Evolutionary conservation across 208 protist species (phyloP).

Genomic region (Leishmania aethiopica): DNA sequence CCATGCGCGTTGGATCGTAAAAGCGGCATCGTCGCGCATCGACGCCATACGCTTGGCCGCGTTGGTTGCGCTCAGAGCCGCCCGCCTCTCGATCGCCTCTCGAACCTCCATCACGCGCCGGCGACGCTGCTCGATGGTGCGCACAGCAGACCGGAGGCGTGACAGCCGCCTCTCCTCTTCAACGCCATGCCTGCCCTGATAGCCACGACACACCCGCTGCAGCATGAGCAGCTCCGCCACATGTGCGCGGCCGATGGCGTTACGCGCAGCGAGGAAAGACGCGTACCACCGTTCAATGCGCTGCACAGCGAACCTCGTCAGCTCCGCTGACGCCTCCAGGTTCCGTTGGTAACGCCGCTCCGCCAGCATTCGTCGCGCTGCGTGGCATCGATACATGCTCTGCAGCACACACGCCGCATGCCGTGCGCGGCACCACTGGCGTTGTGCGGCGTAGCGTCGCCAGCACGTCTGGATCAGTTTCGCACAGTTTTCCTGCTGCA

Average conservation of each 20-base stretch:
- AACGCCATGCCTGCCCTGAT: slow-evolving; percentile 10
- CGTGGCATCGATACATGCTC: slow-evolving; percentile 30
- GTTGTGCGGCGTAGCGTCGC: slow-evolving; percentile 22
- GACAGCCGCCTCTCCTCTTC: not conserved
- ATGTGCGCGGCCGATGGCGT: slow-evolving; percentile 12
- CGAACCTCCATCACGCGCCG: slow-evolving; percentile 11
- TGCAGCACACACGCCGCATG: slow-evolving; percentile 44
- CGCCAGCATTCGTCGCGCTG: slow-evolving; percentile 22
- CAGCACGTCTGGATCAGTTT: slow-evolving; percentile 29
- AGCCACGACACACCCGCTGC: slow-evolving; percentile 50
- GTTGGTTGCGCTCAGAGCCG: not conserved
- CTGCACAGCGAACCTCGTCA: slow-evolving; percentile 24
- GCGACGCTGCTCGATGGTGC: slow-evolving; percentile 11
- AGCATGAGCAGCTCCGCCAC: slow-evolving; percentile 29
- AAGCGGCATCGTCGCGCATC: slow-evolving; percentile 43
- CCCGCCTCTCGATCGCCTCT: slow-evolving; percentile 1
- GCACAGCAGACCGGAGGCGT: not conserved
- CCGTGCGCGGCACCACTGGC: slow-evolving; percentile 8
- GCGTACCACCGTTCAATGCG: slow-evolving; percentile 34
- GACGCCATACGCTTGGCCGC: slow-evolving; percentile 3
- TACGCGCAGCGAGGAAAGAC: slow-evolving; percentile 15
- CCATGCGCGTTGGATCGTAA: slow-evolving; percentile 64
- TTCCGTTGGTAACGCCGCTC: slow-evolving; percentile 16
- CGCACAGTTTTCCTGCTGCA: not conserved
- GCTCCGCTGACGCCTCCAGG: slow-evolving; percentile 3